phyloP scores from a whole-genome alignment of 352 stramenopile species.

The Phytophthora pisi region DNA sequence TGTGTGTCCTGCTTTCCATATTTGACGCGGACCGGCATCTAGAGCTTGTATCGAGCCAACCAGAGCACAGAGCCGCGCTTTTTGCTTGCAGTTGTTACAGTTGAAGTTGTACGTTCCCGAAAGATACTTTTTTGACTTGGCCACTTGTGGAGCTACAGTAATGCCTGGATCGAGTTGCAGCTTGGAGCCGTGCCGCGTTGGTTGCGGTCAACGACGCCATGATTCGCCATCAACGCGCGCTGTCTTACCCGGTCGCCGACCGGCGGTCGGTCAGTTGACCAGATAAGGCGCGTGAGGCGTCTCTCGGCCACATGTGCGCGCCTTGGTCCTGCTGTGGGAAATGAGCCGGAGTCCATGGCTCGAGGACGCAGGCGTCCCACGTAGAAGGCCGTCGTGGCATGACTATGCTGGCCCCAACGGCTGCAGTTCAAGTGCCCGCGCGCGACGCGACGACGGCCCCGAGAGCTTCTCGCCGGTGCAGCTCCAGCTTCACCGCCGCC shows the following conservation, averaged over 20 bases:
- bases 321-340: constrained; percentile 11
- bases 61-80: background rate
- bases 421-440: constrained; percentile 20
- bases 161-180: background rate
- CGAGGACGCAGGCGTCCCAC: constrained; percentile 15
- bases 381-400: constrained; percentile 14
- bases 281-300: constrained; percentile 25
- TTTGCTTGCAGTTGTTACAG: background rate
- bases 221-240: constrained; percentile 9
- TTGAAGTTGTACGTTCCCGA: constrained; percentile 9
- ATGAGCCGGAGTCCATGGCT: constrained; percentile 11
- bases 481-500: background rate
- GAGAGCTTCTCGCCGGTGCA: constrained; percentile 7
- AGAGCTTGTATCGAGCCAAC: background rate
- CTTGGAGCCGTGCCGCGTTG: background rate
- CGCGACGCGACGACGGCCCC: constrained; percentile 20
- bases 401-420: constrained; percentile 18
- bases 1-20: background rate
- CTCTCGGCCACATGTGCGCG: background rate
- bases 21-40: background rate
- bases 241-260: background rate
- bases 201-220: background rate
- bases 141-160: background rate
- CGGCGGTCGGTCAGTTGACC: constrained; percentile 2
- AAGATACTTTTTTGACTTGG: constrained; percentile 26